Percentiles rank a stretch among this genome's conserved stretches.
Conservation (phyloP, 345 rosid genomes). For the Lepidium sativum region DNA sequence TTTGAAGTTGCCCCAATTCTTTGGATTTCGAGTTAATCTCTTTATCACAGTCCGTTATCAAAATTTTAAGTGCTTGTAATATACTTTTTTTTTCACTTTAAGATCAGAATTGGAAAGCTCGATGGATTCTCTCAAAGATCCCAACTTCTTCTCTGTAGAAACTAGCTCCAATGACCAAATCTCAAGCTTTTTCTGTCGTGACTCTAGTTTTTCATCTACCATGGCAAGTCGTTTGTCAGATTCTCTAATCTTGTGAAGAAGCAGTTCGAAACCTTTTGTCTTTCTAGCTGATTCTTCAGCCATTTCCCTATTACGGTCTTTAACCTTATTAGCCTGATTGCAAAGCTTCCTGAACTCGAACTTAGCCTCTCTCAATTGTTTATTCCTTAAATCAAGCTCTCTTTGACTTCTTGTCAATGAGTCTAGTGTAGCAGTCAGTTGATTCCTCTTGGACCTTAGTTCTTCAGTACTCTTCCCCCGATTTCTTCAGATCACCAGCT, state of each 20-base stretch:
- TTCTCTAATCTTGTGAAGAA: background rate
- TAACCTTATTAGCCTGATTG: background rate
- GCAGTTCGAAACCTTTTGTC: background rate
- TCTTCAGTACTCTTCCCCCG: conserved; percentile 4
- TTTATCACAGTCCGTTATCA: background rate
- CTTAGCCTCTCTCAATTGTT: background rate
- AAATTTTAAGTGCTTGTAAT: background rate
- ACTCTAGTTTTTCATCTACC: background rate
- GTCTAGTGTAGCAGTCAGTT: background rate
- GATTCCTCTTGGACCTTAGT: background rate
- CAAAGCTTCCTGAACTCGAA: background rate
- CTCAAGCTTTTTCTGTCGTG: background rate
- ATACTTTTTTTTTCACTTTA: background rate
- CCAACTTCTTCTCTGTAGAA: background rate
- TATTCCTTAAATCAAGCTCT: background rate
- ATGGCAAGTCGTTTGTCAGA: background rate
- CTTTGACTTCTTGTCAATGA: background rate
- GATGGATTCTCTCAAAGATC: background rate
- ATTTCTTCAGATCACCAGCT: conserved; percentile 12
- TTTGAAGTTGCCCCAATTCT: background rate
- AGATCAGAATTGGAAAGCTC: background rate
- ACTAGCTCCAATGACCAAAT: background rate
- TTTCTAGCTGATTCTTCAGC: background rate
- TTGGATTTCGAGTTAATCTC: background rate
- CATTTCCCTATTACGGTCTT: background rate